Evolutionary conservation across 306 rosid species (phyloP).

Genomic region (Dalbergia cochinchinensis): DNA sequence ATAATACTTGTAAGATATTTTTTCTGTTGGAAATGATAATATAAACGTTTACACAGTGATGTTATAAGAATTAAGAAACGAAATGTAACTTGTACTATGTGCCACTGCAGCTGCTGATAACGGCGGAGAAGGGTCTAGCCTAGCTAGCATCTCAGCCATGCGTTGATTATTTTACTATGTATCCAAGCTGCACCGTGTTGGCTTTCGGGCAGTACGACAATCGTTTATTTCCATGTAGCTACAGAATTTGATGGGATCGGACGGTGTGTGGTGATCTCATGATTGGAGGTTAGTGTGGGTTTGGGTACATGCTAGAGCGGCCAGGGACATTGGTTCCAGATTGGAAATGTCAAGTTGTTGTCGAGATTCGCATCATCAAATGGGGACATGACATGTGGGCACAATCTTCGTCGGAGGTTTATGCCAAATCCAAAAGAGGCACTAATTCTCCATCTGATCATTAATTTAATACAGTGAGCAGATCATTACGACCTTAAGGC

Average conservation of each 20-base stretch:
- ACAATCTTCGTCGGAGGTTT: neutral
- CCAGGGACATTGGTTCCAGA: neutral
- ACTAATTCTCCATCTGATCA: neutral
- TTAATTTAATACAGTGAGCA: neutral
- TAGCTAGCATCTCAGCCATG: constrained; percentile 45
- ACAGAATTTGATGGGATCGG: neutral
- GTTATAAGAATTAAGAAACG: neutral
- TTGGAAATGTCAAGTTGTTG: neutral
- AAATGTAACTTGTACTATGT: neutral
- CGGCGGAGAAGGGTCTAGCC: constrained; percentile 6
- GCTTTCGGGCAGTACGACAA: neutral
- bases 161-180: neutral
- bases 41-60: too few species aligned
- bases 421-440: neutral
- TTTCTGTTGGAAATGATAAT: neutral
- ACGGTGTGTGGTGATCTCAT: constrained; percentile 24
- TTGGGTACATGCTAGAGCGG: neutral
- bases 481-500: neutral
- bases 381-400: constrained; percentile 43
- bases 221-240: neutral
- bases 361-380: constrained; percentile 40
- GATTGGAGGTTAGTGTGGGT: neutral
- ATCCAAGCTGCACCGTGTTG: neutral
- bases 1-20: neutral
- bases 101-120: constrained; percentile 12